Evolutionary conservation across 306 rosid species (phyloP), one percentile per base, ranked within the genome.

Genomic region (Myrica gale): DNA sequence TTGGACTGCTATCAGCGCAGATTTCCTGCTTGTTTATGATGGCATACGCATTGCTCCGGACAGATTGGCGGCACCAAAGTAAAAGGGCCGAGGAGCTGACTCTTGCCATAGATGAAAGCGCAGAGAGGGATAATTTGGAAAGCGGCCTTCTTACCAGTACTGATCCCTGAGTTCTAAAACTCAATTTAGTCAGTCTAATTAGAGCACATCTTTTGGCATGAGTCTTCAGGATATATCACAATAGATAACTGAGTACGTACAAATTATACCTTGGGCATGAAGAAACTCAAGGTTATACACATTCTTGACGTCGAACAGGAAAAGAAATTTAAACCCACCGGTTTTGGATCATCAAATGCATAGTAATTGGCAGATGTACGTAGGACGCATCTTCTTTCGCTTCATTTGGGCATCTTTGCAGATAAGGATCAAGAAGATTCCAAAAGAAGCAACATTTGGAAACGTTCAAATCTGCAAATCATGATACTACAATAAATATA

Each of bases 1-100:
- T 60, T 73, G 98, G 98, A 63, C 79, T 94, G 84, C 80, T 94
- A 11, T 87, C 97, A 9, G 93, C 98, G 23, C 97, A 94, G 61
- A 43, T 77, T 26, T 85, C 96, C 17, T 94, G 98, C 75, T 48
- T 94, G 46, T 78, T 76, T 69, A 90, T 92, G 97, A 79, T 94
- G 96, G 66, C 87, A 5, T 85, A 81, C 58, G 77, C 89, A 19
- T 72, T 92, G 75, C 21, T 85, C 53, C 84, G 53, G 63, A 94
- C 97, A 21, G 98, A 94, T 76, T 94, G 98, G 98, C 80, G 77
- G 17, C 90, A 87, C 4, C 96, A 89, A 77, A 78, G 82, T 76
- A 78, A 13, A 54, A 83, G 87, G 74, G 97, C 93, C 5, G 90
- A 79, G 77, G 95, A 89, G 79, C 62, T 91, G 10, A 80, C 86